Evolutionary conservation across 306 rosid genomes (phyloP), one percentile per base, ranked within the genome.

Genomic region (Amphicarpaea edgeworthii): DNA sequence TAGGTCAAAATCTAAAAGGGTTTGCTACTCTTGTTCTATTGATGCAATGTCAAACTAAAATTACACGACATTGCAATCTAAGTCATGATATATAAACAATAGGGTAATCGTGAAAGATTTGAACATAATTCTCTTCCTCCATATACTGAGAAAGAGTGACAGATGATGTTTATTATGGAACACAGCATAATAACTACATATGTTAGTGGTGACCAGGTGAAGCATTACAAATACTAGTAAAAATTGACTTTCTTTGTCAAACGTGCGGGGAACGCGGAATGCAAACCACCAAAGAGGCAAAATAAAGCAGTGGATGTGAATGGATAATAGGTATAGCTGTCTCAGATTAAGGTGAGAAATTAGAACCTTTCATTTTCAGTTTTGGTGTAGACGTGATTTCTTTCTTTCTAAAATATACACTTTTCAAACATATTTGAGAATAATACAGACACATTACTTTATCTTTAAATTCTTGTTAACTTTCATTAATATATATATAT

Each of bases 191-290:
- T 7, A 26, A 28, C 8, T 59, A 16, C 17, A 30, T 30, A 59
- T 6, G 7, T 17, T 32, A 47, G 40, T 75, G 37, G 59, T 61
- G 15, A 46, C n/a, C n/a, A n/a, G 34, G 58, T 46, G 15, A 46
- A 20, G 28, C 51, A 19, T 62, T 8, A 23, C 21, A 45, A n/a
- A 61, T 12, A 11, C 45, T 17, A 6, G 32, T n/a, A 16, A 59
- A 74, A 17, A 2, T 45, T 24, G 57, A 16, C 57, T 58, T 43
- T 9, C 21, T 30, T 59, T 43, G 32, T 24, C n/a, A 16, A 43
- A 26, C 32, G 16, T 43, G 69, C 34, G 7, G 16, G 16, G 69
- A 23, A 60, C 70, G 78, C 70, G 78, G 69, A 43, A 43, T 19
- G 19, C 68, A 23, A 12, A 72, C 17, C 53, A 72, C 17, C 53